These are phyloP conservation scores for Vitis vinifera DNA, from an alignment of 164 flowering plant species.

Conservation along the genomic window DNA sequence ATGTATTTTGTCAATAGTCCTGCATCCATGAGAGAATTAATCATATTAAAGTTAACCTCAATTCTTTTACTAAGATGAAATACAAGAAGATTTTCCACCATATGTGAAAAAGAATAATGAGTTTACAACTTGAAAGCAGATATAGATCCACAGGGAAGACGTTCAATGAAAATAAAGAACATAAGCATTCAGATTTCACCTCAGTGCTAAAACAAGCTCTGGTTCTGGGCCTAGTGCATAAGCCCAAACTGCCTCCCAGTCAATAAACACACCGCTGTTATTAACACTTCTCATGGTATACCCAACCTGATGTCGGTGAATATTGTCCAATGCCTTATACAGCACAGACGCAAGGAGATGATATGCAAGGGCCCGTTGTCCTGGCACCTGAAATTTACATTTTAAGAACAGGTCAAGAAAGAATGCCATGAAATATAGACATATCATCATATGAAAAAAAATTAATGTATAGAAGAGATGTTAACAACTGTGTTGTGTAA, in stretches of 20 bases:
- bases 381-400: conserved; percentile 68
- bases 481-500: too few species aligned
- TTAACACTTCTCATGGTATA: conserved; percentile 12
- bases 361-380: conserved; percentile 83
- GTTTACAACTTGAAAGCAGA: not conserved
- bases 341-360: conserved; percentile 75
- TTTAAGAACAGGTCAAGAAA: too few species aligned
- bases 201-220: conserved; percentile 79
- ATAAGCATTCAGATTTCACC: conserved; percentile 35
- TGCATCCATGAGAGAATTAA: too few species aligned
- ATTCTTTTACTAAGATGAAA: too few species aligned
- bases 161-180: not conserved
- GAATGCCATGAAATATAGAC: too few species aligned
- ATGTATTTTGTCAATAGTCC: too few species aligned
- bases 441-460: too few species aligned
- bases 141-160: not conserved
- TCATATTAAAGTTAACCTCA: too few species aligned
- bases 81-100: not conserved
- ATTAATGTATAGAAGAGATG: too few species aligned
- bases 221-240: conserved; percentile 98
- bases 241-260: conserved; percentile 97
- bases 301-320: conserved; percentile 36
- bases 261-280: conserved; percentile 30
- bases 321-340: conserved; percentile 52
- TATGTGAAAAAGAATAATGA: not conserved